Evolutionary conservation across 768 basidiomycete species (phyloP), one percentile per base, ranked within the genome.

Genomic region (Coprinopsis marcescibilis): DNA sequence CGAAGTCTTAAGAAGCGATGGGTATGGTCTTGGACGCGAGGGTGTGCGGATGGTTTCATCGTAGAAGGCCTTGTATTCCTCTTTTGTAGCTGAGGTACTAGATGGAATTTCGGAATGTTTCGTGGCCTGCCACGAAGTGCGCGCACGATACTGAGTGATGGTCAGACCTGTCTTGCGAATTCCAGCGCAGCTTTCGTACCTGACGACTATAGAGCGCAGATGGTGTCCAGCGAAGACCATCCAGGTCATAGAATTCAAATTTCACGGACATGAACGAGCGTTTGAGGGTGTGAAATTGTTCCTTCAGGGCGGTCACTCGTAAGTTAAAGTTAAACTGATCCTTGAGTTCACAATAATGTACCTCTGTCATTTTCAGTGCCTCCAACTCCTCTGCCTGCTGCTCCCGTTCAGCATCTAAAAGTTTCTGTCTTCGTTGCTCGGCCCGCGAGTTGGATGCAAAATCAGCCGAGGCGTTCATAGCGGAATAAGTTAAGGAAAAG

Each of bases 221-320:
- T 36, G 63, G 64, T 14, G 70, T 60, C 79, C 78, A 78, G 29
- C 71, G 67, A 27, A 78, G 60, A 0, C 80, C 80, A 45, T 82
- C 80, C 13, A 82, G 68, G 58, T 82, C 80, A 46, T 69, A 67
- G 55, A 81, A 82, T 52, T 82, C 80, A 6, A 73, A 73, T 51
- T 82, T 81, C 26, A 81, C 80, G 3, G 68, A 68, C 17, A 58
- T 65, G 53, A 82, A 82, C 1, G 78, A 72, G 42, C 57, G 58
- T 24, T 67, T 51, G 11, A 75, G 61, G 1, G 57, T 59, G 41
- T 65, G 60, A 0, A 62, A 64, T 56, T 73, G 71, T 55, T 73
- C 72, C 70, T 73, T 50, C 13, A 39, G 23, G 23, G 48, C 13
- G 50, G 32, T 30, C 39, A 35, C 17, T 34, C 25, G 33, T 25